Evolutionary conservation across 2,329 filamentous ascomycete genomes (phyloP).

Genomic region (Hymenoscyphus infarciens): DNA sequence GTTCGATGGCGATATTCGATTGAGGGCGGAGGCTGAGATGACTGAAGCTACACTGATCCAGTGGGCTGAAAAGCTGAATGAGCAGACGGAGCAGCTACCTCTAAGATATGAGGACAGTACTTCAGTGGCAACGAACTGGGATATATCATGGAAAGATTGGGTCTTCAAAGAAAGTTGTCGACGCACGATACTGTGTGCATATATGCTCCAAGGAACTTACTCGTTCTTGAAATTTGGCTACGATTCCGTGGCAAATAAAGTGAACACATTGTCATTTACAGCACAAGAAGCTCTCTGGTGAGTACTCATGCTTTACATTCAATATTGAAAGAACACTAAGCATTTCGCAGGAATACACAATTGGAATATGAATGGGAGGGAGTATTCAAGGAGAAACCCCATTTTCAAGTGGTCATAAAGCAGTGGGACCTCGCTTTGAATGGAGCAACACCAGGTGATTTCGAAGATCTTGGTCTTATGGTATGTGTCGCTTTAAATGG

Average conservation of each 20-base stretch:
- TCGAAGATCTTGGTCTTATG: slow-evolving; percentile 5
- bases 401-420: not conserved
- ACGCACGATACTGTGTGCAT: not conserved
- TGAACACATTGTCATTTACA: not conserved
- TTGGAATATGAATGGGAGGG: not conserved
- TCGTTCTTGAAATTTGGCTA: slow-evolving; percentile 5
- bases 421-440: slow-evolving; percentile 1
- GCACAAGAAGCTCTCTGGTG: not conserved
- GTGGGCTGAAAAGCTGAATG: not conserved
- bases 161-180: not conserved
- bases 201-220: slow-evolving; percentile 3
- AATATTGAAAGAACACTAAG: not conserved
- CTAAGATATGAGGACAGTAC: not conserved
- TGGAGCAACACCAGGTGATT: not conserved
- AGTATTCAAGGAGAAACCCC: not conserved
- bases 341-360: not conserved
- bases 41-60: not conserved
- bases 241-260: not conserved
- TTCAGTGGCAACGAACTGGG: not conserved
- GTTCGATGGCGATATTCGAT: slow-evolving; percentile 5
- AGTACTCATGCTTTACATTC: not conserved
- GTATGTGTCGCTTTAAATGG: not conserved
- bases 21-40: slow-evolving; percentile 1
- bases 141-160: not conserved
- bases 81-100: not conserved